These are phyloP conservation scores for Globisporangium parvum DNA, from an alignment of 352 stramenopile species.

Conservation along the genomic window DNA sequence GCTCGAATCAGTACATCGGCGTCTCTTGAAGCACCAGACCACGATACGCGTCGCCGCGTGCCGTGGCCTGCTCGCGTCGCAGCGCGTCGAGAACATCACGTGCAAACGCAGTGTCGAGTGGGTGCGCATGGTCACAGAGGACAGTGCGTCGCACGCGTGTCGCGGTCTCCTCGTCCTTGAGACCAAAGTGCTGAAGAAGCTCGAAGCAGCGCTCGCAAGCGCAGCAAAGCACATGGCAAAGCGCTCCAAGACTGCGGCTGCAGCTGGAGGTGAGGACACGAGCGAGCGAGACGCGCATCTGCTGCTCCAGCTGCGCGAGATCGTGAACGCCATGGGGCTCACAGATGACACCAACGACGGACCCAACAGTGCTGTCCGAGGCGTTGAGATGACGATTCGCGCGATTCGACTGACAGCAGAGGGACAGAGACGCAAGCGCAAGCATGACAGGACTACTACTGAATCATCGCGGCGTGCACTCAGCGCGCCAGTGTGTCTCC, in stretches of 20 bases:
- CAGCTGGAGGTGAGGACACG: background rate
- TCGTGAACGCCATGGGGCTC: conserved; percentile 23
- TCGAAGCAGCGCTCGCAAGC: conserved; percentile 19
- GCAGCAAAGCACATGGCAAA: conserved; percentile 17
- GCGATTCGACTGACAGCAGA: conserved; percentile 6
- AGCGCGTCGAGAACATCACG: background rate
- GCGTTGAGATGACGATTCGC: background rate
- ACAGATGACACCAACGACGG: background rate
- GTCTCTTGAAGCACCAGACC: conserved; percentile 40
- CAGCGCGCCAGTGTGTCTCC: conserved; percentile 13
- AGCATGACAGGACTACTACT: conserved; percentile 5
- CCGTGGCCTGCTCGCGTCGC: conserved; percentile 1
- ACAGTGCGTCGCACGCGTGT: conserved; percentile 31
- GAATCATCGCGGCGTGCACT: conserved; percentile 1
- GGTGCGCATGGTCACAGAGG: conserved; percentile 49
- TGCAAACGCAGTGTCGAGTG: conserved; percentile 24
- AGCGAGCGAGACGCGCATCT: background rate
- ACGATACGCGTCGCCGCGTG: conserved; percentile 20
- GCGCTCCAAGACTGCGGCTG: conserved; percentile 2
- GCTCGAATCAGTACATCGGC: conserved; percentile 10
- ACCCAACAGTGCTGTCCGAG: background rate
- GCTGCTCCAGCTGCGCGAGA: conserved; percentile 19
- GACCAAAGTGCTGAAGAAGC: conserved; percentile 20
- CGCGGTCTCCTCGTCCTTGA: conserved; percentile 44
- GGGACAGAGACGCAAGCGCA: conserved; percentile 12